A percentile compares a stretch with the other conserved stretches of the same genome.
Conservation (phyloP, 2,329 filamentous ascomycete species). For the Colletotrichum sidae region DNA sequence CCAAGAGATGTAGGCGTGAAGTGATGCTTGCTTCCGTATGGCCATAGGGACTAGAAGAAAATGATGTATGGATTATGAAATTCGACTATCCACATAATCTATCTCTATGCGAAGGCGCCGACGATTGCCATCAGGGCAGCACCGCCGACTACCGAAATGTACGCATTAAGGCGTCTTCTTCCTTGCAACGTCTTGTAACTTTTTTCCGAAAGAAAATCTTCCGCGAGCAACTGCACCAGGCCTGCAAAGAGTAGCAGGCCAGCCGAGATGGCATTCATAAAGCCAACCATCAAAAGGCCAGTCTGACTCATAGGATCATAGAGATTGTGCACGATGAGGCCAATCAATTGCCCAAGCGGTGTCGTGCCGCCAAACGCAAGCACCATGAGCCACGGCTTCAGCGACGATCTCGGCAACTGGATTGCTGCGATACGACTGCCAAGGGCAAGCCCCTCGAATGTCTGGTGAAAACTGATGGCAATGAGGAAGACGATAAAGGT, state of each 20-base stretch:
- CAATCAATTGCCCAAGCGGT: slow-evolving; percentile 76
- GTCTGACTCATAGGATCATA: slow-evolving; percentile 84
- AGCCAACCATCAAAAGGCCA: slow-evolving; percentile 83
- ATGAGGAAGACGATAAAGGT: slow-evolving; percentile 84
- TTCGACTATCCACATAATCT: too few species aligned
- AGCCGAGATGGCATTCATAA: slow-evolving; percentile 88
- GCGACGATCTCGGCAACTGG: slow-evolving; percentile 78
- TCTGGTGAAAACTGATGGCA: slow-evolving; percentile 87
- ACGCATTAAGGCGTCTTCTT: slow-evolving; percentile 70
- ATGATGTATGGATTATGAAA: too few species aligned
- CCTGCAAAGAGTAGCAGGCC: slow-evolving; percentile 86
- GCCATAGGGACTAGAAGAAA: too few species aligned
- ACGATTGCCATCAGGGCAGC: slow-evolving; percentile 78
- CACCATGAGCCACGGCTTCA: slow-evolving; percentile 86
- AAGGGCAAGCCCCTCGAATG: slow-evolving; percentile 88
- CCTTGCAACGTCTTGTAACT: slow-evolving; percentile 76
- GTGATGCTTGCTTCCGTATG: too few species aligned
- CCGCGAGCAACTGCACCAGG: slow-evolving; percentile 84
- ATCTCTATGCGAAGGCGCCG: slow-evolving; percentile 74
- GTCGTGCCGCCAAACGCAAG: slow-evolving; percentile 77
- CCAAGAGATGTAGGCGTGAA: too few species aligned
- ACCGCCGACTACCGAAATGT: slow-evolving; percentile 71
- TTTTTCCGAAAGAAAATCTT: slow-evolving; percentile 84
- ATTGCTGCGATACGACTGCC: slow-evolving; percentile 87
- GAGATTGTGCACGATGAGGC: slow-evolving; percentile 79